Percentiles rank a stretch among this genome's conserved stretches.
phyloP scores from a whole-genome alignment of 2,329 filamentous ascomycete genomes.

The Whalleya microplaca region DNA sequence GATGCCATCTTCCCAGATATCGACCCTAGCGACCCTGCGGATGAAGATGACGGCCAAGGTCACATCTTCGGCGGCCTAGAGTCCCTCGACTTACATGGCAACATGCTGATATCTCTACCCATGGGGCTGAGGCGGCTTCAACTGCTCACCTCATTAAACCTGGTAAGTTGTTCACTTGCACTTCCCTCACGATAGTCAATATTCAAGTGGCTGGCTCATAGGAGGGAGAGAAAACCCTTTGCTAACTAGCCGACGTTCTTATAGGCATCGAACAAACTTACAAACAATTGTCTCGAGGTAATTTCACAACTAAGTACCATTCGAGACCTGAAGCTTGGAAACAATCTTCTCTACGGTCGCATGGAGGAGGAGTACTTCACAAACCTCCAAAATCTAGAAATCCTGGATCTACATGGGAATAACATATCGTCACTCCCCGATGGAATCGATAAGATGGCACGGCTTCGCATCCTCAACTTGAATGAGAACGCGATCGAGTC shows the following conservation, averaged over 20 bases:
- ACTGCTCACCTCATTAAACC: constrained; percentile 77
- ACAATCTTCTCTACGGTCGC: constrained; percentile 73
- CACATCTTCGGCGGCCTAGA: constrained; percentile 84
- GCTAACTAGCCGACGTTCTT: constrained; percentile 25
- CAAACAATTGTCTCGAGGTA: constrained; percentile 71
- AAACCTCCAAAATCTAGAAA: constrained; percentile 71
- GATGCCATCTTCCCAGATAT: constrained; percentile 80
- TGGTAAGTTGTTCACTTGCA: constrained; percentile 59
- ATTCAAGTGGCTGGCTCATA: neutral
- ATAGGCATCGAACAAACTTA: constrained; percentile 80
- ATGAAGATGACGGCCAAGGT: constrained; percentile 68
- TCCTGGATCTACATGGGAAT: constrained; percentile 82
- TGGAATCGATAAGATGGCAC: constrained; percentile 66
- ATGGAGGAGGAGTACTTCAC: constrained; percentile 66
- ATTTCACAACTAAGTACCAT: constrained; percentile 74
- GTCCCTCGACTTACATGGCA: constrained; percentile 83
- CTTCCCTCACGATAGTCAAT: neutral
- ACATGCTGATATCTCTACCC: constrained; percentile 73
- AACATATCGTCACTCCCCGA: constrained; percentile 72
- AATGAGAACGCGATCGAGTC: constrained; percentile 76
- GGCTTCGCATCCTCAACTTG: constrained; percentile 77
- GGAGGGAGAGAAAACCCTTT: too few species aligned
- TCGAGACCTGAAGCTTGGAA: constrained; percentile 79
- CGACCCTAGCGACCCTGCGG: constrained; percentile 57
- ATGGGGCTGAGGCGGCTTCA: constrained; percentile 74